These are phyloP conservation scores for Porphyridium purpureum DNA, from an alignment of 23 red algal species.

Conservation along the genomic window DNA sequence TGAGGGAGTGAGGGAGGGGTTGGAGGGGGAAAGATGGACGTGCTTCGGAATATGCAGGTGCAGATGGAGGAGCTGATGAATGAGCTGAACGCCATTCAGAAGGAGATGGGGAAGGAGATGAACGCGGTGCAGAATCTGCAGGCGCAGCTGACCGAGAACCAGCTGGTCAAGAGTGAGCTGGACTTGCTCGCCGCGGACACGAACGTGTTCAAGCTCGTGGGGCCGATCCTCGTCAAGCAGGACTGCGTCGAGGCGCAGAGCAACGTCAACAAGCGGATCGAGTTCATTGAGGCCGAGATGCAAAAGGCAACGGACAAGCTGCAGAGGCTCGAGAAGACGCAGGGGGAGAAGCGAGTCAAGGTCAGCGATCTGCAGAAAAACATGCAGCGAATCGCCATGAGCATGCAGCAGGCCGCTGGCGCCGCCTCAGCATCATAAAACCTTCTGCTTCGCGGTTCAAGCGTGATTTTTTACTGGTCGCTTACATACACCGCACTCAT, in stretches of 20 bases:
- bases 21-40: too few species aligned
- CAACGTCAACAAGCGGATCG: conserved; percentile 30
- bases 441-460: too few species aligned
- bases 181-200: conserved; percentile 21
- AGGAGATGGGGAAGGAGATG: conserved; percentile 12
- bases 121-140: conserved; percentile 19
- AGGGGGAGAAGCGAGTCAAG: conserved; percentile 13
- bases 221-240: conserved; percentile 32
- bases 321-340: conserved; percentile 14
- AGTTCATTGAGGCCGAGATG: conserved; percentile 36
- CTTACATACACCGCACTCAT: too few species aligned
- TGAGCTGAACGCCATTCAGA: too few species aligned
- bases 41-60: too few species aligned
- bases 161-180: conserved; percentile 45
- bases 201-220: conserved; percentile 32
- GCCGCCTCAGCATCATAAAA: too few species aligned
- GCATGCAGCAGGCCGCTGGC: conserved; percentile 34
- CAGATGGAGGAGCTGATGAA: too few species aligned
- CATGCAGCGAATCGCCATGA: conserved; percentile 33
- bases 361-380: conserved; percentile 24
- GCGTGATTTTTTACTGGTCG: too few species aligned
- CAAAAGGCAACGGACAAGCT: conserved; percentile 14
- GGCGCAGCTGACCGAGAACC: conserved; percentile 36
- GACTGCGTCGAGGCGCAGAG: conserved; percentile 28
- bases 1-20: too few species aligned